These are phyloP conservation scores for Zalaria sp. DNA, from an alignment of 2,329 filamentous ascomycete genomes.

Conservation along the genomic window DNA sequence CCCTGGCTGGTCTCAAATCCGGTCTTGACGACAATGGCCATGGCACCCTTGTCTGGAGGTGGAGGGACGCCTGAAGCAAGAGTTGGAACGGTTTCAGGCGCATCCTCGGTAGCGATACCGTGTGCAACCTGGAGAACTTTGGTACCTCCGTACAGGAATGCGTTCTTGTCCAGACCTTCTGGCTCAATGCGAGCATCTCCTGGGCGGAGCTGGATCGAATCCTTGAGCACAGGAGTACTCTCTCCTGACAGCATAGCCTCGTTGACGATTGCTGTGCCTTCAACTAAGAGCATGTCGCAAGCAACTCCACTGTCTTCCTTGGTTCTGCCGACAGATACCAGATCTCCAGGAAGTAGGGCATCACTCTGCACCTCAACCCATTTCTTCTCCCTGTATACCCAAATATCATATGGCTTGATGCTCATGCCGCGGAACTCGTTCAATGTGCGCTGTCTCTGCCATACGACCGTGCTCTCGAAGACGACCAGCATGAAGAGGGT, in stretches of 20 bases:
- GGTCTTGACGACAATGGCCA: constrained; percentile 92
- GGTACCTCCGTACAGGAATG: constrained; percentile 92
- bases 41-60: constrained; percentile 85
- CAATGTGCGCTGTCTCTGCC: constrained; percentile 92
- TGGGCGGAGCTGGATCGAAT: constrained; percentile 83
- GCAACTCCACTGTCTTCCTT: constrained; percentile 96
- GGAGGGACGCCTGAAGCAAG: constrained; percentile 61
- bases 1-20: constrained; percentile 98
- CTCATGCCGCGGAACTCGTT: constrained; percentile 98
- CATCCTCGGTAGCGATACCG: constrained; percentile 61
- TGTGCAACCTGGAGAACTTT: constrained; percentile 95
- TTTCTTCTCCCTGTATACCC: constrained; percentile 73
- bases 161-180: constrained; percentile 89
- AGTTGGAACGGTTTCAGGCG: constrained; percentile 42
- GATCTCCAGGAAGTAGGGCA: constrained; percentile 79
- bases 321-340: constrained; percentile 82
- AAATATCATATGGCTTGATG: constrained; percentile 95
- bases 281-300: constrained; percentile 90
- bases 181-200: constrained; percentile 66
- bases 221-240: constrained; percentile 91
- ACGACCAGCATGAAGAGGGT: constrained; percentile 96
- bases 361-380: constrained; percentile 87
- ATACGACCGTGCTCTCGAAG: constrained; percentile 97
- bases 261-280: constrained; percentile 94
- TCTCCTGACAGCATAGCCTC: constrained; percentile 98